Evolutionary conservation across 768 basidiomycete genomes (phyloP).

Genomic region (Pleurotus citrinopileatus): DNA sequence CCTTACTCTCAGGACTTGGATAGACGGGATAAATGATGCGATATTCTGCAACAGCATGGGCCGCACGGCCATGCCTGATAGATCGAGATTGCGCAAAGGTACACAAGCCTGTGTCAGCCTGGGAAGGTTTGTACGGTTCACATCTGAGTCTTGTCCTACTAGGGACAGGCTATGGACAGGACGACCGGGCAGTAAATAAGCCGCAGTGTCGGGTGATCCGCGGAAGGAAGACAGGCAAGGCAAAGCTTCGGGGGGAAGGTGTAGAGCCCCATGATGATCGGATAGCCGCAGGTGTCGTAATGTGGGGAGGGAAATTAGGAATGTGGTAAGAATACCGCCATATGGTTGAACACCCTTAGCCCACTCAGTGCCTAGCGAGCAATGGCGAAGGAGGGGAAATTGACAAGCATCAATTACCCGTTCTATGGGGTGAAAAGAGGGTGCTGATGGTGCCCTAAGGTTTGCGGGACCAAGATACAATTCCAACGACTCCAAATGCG

Average conservation of each 20-base stretch:
- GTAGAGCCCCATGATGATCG: constrained; percentile 41
- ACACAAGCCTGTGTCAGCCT: constrained; percentile 44
- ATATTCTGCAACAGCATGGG: constrained; percentile 55
- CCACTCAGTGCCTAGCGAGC: constrained; percentile 45
- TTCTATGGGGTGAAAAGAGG: constrained; percentile 42
- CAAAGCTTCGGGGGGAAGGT: constrained; percentile 40
- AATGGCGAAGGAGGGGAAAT: constrained; percentile 38
- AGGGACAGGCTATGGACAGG: constrained; percentile 56
- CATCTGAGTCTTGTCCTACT: constrained; percentile 51
- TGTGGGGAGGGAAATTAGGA: constrained; percentile 38
- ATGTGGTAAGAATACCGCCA: constrained; percentile 34
- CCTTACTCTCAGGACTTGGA: constrained; percentile 51
- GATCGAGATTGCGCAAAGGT: constrained; percentile 53
- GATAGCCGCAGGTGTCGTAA: constrained; percentile 45
- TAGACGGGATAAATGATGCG: constrained; percentile 44
- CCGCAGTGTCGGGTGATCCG: constrained; percentile 57
- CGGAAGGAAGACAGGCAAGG: constrained; percentile 54
- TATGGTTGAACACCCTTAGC: constrained; percentile 40
- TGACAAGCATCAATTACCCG: constrained; percentile 35
- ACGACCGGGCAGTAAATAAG: constrained; percentile 56
- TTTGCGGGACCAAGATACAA: constrained; percentile 49
- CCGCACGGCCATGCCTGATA: constrained; percentile 58
- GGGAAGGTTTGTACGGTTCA: constrained; percentile 50
- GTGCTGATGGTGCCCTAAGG: constrained; percentile 17
- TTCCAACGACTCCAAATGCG: constrained; percentile 52